phyloP scores from a whole-genome alignment of 2,329 filamentous ascomycete species.

The Colletotrichum sp. region DNA sequence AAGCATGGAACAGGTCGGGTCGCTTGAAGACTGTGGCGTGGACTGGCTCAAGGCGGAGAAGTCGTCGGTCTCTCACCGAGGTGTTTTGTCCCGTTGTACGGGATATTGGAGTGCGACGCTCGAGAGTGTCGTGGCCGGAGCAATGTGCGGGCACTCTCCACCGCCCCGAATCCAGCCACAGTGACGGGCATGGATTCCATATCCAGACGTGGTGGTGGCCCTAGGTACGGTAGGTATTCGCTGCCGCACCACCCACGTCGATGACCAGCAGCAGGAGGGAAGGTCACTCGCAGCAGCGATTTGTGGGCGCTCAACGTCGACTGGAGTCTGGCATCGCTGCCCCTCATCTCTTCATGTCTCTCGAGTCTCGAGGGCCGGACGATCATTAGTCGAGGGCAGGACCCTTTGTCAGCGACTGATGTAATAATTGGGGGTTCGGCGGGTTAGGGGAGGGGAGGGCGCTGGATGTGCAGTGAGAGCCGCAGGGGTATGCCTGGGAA shows the following conservation, averaged over 20 bases:
- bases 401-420: not conserved
- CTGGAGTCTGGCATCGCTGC: not conserved
- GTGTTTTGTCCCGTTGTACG: not conserved
- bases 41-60: not conserved
- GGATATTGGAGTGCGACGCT: not conserved
- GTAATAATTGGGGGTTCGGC: not conserved
- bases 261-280: slow-evolving; percentile 2
- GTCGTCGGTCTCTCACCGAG: slow-evolving; percentile 4
- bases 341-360: not conserved
- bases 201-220: not conserved
- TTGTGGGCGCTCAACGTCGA: not conserved
- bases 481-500: slow-evolving; percentile 11
- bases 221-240: not conserved
- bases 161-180: not conserved
- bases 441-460: not conserved
- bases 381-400: slow-evolving; percentile 4
- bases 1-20: not conserved
- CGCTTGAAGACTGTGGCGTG: not conserved
- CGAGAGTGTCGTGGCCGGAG: not conserved
- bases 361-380: not conserved
- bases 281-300: not conserved
- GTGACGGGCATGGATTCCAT: not conserved
- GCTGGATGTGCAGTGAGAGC: not conserved
- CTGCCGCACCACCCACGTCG: not conserved
- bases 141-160: not conserved